These are phyloP conservation scores for Colletotrichum gloeosporioides DNA, from an alignment of 2,329 filamentous ascomycete species.

Conservation along the genomic window DNA sequence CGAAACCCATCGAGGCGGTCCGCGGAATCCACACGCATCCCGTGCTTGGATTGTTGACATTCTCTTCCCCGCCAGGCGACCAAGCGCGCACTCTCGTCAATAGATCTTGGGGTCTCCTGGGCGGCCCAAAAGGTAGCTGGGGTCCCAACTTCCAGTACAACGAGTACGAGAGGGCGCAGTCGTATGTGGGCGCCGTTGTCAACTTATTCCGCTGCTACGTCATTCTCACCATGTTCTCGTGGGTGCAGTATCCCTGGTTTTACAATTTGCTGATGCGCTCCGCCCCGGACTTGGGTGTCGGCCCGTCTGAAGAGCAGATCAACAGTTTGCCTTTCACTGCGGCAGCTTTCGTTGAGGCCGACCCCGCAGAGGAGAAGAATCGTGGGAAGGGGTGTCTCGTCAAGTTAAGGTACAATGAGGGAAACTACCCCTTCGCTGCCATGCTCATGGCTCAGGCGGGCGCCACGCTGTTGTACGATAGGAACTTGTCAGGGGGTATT, in stretches of 20 bases:
- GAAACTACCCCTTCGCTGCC: not conserved
- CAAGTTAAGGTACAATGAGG: not conserved
- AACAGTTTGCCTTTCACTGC: not conserved
- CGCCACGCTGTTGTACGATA: not conserved
- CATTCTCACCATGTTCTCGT: not conserved
- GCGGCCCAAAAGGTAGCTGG: not conserved
- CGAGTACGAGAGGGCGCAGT: not conserved
- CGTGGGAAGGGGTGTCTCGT: not conserved
- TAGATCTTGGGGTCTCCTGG: not conserved
- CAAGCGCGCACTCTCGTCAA: not conserved
- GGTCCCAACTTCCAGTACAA: not conserved
- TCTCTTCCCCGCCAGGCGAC: not conserved
- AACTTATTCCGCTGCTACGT: not conserved
- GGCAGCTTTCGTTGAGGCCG: not conserved
- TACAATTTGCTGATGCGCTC: not conserved
- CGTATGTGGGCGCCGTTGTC: not conserved
- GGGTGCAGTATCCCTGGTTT: not conserved
- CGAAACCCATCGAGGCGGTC: not conserved
- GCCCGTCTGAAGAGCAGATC: not conserved
- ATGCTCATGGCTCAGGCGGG: not conserved
- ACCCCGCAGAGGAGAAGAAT: not conserved
- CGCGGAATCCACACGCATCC: not conserved
- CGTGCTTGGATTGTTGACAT: not conserved
- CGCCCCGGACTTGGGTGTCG: not conserved
- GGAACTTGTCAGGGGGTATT: not conserved